Percentiles rank a stretch among this genome's conserved stretches.
Conservation (phyloP, 192 early-diverging fungal species). For the Rhizophagus clarus region DNA sequence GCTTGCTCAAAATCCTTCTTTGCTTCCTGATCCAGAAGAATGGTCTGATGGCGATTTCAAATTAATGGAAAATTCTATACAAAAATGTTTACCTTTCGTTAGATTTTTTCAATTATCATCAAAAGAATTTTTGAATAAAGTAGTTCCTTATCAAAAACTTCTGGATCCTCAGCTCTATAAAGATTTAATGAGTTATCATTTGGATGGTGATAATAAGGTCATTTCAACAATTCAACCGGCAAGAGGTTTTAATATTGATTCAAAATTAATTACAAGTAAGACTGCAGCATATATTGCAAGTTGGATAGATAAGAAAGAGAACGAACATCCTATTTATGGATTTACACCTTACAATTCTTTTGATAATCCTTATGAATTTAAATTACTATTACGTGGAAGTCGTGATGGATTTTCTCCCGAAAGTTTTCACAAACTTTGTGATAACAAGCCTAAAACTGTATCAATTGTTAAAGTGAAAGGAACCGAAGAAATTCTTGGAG, state of each 20-base stretch:
- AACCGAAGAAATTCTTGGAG: constrained; percentile 18
- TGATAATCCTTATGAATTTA: background rate
- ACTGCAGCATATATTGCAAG: background rate
- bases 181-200: background rate
- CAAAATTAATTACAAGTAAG: background rate
- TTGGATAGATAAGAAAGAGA: too few species aligned
- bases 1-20: constrained; percentile 10
- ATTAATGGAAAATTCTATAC: background rate
- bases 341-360: background rate
- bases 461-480: constrained; percentile 3
- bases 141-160: constrained; percentile 10
- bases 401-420: background rate
- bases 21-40: background rate
- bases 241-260: too few species aligned
- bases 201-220: background rate
- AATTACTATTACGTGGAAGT: background rate
- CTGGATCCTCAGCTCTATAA: background rate
- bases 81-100: constrained; percentile 3
- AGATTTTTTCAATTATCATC: background rate
- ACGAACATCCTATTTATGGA: background rate
- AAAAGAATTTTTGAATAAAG: constrained; percentile 1
- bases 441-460: background rate
- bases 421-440: background rate
- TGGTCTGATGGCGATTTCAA: background rate
- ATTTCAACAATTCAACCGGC: background rate